Percentiles rank a stretch among this genome's conserved stretches.
Evolutionary conservation across 306 rosid species (phyloP).

Genomic region (Fragaria vesca): DNA sequence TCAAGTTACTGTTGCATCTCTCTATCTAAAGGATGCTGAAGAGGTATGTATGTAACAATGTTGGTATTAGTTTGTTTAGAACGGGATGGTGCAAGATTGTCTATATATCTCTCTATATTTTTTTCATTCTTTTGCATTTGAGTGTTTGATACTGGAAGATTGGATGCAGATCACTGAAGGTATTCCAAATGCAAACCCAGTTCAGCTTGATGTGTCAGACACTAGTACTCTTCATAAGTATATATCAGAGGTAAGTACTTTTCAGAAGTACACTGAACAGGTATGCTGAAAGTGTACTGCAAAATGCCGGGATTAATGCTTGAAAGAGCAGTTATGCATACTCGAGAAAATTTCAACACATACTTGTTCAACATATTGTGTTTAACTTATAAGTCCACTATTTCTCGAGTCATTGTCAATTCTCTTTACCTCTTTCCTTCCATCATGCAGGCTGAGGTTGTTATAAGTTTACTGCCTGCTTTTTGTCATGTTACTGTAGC

Average conservation of each 20-base stretch:
- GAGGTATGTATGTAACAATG: slow-evolving; percentile 59
- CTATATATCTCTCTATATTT: not conserved
- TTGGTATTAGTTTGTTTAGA: not conserved
- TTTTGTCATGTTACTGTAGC: slow-evolving; percentile 77
- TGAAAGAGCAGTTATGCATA: not conserved
- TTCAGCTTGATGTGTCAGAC: slow-evolving; percentile 79
- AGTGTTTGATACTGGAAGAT: slow-evolving; percentile 27
- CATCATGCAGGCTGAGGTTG: slow-evolving; percentile 75
- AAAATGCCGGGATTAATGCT: not conserved
- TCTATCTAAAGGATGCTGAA: slow-evolving; percentile 81
- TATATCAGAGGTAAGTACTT: slow-evolving; percentile 68
- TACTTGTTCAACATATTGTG: not conserved
- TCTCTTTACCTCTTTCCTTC: slow-evolving; percentile 10
- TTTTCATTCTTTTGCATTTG: not conserved
- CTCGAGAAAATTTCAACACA: not conserved
- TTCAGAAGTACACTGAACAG: slow-evolving; percentile 7
- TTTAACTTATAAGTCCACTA: not conserved
- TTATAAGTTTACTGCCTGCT: slow-evolving; percentile 80
- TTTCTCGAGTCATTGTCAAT: not conserved
- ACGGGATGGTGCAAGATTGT: not conserved
- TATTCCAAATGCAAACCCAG: slow-evolving; percentile 68
- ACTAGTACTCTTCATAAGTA: slow-evolving; percentile 42
- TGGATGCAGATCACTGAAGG: slow-evolving; percentile 71
- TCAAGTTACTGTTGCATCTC: slow-evolving; percentile 90
- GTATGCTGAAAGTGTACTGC: not conserved